Evolutionary conservation across 805 yeast species (phyloP).

Genomic region (Tetrapisispora pingtungensis): DNA sequence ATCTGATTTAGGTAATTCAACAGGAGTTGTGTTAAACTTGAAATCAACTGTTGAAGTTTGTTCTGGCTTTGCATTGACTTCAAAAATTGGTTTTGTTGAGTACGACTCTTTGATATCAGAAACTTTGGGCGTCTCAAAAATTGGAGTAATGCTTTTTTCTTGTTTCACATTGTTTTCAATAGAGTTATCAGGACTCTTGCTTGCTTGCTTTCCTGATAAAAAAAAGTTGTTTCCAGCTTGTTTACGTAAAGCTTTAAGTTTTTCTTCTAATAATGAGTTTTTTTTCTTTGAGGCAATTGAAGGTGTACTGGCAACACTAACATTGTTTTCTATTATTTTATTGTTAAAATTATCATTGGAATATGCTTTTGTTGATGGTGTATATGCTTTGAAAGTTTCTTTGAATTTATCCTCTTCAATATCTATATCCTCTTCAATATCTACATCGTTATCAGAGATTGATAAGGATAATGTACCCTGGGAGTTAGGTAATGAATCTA

Average conservation of each 20-base stretch:
- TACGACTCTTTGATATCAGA: not conserved
- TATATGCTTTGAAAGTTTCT: not conserved
- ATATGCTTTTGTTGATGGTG: not conserved
- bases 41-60: no score
- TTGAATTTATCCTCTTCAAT: not conserved
- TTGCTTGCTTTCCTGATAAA: not conserved
- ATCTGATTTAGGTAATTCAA: no score
- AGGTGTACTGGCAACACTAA: not conserved
- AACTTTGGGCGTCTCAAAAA: not conserved
- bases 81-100: no score
- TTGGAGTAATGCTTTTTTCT: not conserved
- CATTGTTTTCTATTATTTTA: no score
- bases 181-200: no score
- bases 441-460: not conserved
- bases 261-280: not conserved
- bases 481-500: constrained; percentile 5
- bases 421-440: not conserved
- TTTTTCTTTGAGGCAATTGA: not conserved
- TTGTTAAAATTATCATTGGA: not conserved
- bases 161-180: not conserved
- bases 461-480: not conserved
- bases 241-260: constrained; percentile 2
- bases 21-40: no score
- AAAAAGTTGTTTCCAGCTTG: constrained; percentile 1
- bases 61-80: no score